Percentiles rank a stretch among this genome's conserved stretches.
phyloP scores from a whole-genome alignment of 1,284 basidiomycete genomes.

The Fomitopsis pinicola region DNA sequence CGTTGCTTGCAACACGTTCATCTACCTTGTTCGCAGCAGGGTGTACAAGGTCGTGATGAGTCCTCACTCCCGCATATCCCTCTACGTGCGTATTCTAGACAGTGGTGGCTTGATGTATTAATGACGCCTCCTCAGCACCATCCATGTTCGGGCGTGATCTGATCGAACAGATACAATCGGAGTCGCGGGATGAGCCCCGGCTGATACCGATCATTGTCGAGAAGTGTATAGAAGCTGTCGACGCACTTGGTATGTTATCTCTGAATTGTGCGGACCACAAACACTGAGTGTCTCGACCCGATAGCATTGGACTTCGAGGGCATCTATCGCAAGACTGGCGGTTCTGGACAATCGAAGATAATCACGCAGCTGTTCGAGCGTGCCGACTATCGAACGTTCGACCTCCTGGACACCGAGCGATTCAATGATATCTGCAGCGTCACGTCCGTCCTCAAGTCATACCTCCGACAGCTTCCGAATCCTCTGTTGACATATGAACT shows the following conservation, averaged over 20 bases:
- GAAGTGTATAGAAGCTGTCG: constrained; percentile 94
- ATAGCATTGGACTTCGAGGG: constrained; percentile 89
- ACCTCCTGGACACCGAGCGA: constrained; percentile 80
- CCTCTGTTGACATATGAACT: constrained; percentile 90
- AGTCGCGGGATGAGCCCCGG: constrained; percentile 58
- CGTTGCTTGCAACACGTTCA: constrained; percentile 65
- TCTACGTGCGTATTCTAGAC: constrained; percentile 44
- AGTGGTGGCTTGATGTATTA: not conserved
- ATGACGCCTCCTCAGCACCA: constrained; percentile 44
- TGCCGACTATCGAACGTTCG: constrained; percentile 84
- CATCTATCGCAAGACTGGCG: constrained; percentile 97
- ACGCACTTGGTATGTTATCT: constrained; percentile 61
- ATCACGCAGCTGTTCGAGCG: constrained; percentile 96
- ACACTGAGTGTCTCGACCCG: not conserved
- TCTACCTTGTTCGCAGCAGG: constrained; percentile 50
- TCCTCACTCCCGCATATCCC: constrained; percentile 30
- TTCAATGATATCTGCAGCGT: constrained; percentile 98
- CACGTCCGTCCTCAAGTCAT: constrained; percentile 95
- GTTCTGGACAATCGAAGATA: constrained; percentile 85
- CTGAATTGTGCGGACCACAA: not conserved
- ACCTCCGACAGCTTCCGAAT: constrained; percentile 88
- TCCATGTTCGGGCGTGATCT: constrained; percentile 92
- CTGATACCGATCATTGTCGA: constrained; percentile 87
- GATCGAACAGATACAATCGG: constrained; percentile 76
- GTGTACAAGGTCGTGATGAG: constrained; percentile 28